These are phyloP conservation scores for Sequoiadendron giganteum DNA, from an alignment of 75 land plant species.

Conservation along the genomic window DNA sequence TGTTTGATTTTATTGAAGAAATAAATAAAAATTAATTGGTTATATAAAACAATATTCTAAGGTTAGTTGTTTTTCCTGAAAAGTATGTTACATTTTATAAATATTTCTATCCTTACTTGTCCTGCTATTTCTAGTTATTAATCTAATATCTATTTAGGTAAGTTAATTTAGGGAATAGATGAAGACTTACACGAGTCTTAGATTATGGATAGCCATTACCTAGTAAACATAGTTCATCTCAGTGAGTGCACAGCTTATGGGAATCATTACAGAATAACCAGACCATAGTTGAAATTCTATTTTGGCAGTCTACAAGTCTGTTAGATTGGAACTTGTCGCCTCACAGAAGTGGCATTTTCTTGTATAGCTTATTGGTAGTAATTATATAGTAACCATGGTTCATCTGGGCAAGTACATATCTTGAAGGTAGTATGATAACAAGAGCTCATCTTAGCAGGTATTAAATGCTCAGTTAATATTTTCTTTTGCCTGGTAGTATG, in stretches of 20 bases:
- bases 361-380: not conserved
- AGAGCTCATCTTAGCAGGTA: not conserved
- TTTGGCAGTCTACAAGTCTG: not conserved
- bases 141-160: too few species aligned
- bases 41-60: too few species aligned
- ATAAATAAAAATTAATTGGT: too few species aligned
- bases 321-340: not conserved
- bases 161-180: too few species aligned
- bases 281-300: not conserved
- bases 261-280: not conserved
- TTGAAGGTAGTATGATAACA: not conserved
- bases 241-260: not conserved
- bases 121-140: too few species aligned
- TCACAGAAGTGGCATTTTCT: not conserved
- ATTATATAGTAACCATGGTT: not conserved
- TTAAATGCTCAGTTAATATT: not conserved
- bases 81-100: too few species aligned
- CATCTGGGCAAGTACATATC: not conserved
- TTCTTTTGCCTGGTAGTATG: not conserved
- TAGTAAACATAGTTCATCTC: not conserved
- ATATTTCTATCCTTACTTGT: too few species aligned
- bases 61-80: too few species aligned
- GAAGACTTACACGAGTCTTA: too few species aligned
- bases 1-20: too few species aligned
- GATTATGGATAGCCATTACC: not conserved